phyloP scores from a whole-genome alignment of 495 filamentous ascomycete species.

The Talaromyces stipitatus region DNA sequence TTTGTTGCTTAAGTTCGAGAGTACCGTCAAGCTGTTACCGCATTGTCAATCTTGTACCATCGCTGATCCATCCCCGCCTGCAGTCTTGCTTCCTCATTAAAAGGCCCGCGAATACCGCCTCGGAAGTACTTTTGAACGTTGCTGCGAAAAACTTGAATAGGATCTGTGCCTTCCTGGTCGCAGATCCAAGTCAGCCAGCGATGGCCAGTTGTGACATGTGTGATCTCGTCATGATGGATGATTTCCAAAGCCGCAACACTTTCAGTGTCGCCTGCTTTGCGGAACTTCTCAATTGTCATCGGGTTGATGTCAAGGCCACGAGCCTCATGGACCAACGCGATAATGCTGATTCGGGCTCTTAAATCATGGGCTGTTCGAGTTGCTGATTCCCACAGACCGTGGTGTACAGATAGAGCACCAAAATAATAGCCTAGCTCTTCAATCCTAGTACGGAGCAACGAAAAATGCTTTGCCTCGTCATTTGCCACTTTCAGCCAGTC shows the following conservation, averaged over 20 bases:
- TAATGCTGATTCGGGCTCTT: slow-evolving; percentile 43
- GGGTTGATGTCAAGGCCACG: slow-evolving; percentile 47
- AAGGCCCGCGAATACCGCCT: slow-evolving; percentile 39
- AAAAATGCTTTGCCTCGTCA: slow-evolving; percentile 49
- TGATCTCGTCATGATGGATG: slow-evolving; percentile 49
- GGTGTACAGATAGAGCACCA: slow-evolving; percentile 43
- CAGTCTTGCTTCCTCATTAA: slow-evolving; percentile 40
- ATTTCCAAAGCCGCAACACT: slow-evolving; percentile 38
- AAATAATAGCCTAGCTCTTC: slow-evolving; percentile 44
- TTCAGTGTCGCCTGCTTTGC: slow-evolving; percentile 32
- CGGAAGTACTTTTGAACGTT: slow-evolving; percentile 42
- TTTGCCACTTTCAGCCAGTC: slow-evolving; percentile 49
- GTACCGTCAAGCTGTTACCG: neutral
- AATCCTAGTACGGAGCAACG: slow-evolving; percentile 38
- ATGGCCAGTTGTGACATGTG: slow-evolving; percentile 48
- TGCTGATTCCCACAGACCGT: slow-evolving; percentile 44
- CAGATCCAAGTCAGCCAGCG: slow-evolving; percentile 48
- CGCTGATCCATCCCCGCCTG: slow-evolving; percentile 43
- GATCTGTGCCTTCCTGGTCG: slow-evolving; percentile 39
- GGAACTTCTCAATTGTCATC: slow-evolving; percentile 48
- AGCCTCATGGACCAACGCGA: slow-evolving; percentile 46
- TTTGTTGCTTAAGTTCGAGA: neutral
- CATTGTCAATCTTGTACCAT: slow-evolving; percentile 30
- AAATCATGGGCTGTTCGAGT: slow-evolving; percentile 39
- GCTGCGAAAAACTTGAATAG: slow-evolving; percentile 41